Conservation (phyloP, 2,329 filamentous ascomycete genomes). For the Cryphonectria naterciae region DNA sequence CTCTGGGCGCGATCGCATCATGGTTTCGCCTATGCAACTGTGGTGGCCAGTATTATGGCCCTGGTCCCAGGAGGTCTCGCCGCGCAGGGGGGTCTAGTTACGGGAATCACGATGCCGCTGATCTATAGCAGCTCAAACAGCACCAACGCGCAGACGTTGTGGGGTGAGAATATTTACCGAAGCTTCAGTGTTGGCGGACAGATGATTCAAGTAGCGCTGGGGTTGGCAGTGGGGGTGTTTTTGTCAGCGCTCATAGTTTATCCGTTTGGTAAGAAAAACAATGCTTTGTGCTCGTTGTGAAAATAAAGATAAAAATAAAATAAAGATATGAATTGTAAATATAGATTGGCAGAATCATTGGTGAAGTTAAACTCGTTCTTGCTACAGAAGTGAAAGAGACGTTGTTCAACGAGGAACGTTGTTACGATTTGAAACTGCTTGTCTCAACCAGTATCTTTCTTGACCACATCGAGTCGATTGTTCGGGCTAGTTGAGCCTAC, state of each 20-base stretch:
- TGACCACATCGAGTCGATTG: no score
- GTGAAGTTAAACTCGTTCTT: no score
- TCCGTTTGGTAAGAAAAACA: conserved; percentile 9
- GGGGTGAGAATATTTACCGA: conserved; percentile 10
- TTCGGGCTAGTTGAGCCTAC: no score
- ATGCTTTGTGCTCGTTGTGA: conserved; percentile 10
- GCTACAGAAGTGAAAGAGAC: no score
- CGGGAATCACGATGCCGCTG: conserved; percentile 22
- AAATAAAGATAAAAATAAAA: neutral
- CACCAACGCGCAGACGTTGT: neutral
- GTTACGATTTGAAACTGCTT: no score
- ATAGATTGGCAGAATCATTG: neutral
- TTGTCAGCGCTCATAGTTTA: conserved; percentile 8
- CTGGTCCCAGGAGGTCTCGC: conserved; percentile 23
- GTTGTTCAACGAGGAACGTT: no score
- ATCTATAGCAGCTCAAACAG: conserved; percentile 12
- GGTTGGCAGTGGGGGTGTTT: conserved; percentile 9
- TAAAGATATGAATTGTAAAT: neutral
- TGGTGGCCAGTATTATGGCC: conserved; percentile 23
- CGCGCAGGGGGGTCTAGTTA: conserved; percentile 23
- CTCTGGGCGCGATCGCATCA: conserved; percentile 26
- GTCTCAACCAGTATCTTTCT: no score
- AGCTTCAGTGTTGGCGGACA: conserved; percentile 18
- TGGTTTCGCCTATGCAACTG: conserved; percentile 23
- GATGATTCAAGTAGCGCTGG: conserved; percentile 21